Percentiles rank a stretch among this genome's conserved stretches.
Evolutionary conservation across 176 grass and related monocot genomes (phyloP).

Genomic region (Rhynchospora tenuis): DNA sequence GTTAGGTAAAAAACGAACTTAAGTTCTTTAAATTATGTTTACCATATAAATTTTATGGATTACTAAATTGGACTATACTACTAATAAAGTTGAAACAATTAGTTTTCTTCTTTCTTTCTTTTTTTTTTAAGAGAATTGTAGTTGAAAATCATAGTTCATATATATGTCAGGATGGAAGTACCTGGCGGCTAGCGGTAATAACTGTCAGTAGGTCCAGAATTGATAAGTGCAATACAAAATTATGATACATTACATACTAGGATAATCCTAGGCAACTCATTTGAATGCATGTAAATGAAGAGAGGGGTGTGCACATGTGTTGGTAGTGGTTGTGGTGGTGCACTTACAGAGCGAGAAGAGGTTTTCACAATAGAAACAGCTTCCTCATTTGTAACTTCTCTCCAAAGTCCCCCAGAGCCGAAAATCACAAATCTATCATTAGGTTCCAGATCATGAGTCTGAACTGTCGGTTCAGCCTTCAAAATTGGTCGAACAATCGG

Average conservation of each 20-base stretch:
- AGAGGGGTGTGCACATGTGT: no score
- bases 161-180: no score
- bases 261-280: no score
- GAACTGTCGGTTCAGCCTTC: constrained; percentile 33
- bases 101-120: neutral
- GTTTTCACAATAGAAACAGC: constrained; percentile 34
- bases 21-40: neutral
- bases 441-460: constrained; percentile 11
- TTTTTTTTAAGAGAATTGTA: neutral
- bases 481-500: constrained; percentile 39
- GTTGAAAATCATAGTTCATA: no score
- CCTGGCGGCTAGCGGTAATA: no score
- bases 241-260: no score
- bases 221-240: no score
- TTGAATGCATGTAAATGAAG: no score
- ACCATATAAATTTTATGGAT: neutral
- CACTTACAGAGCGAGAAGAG: constrained; percentile 36
- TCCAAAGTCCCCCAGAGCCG: constrained; percentile 47
- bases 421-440: constrained; percentile 51
- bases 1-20: neutral
- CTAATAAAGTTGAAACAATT: neutral
- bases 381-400: constrained; percentile 38
- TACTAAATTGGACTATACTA: neutral
- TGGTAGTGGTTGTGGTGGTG: neutral
- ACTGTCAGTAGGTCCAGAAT: no score